Evolutionary conservation across 2,329 filamentous ascomycete genomes (phyloP), one percentile per base, ranked within the genome.

Genomic region (Bipolaris bicolor): DNA sequence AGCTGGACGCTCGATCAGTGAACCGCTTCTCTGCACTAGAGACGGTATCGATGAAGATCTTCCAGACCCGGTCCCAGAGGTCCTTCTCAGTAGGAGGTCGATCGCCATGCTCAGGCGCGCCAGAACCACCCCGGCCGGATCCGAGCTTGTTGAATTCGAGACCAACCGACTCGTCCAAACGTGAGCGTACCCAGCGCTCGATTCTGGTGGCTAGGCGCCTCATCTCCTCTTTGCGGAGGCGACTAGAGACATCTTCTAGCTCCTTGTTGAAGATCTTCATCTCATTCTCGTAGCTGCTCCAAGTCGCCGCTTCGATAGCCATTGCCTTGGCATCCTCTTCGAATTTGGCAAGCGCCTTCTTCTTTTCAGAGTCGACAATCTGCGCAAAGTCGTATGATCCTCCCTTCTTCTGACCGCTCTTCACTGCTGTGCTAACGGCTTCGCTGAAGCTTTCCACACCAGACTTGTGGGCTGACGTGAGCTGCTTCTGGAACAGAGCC

Each of bases 61-160:
- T 86, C 95, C 95, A 99, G 70, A 99, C 90, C 37, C 94, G 88
- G 74, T 99, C 95, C 95, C 96, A 99, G 15, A 99, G 87, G 53
- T 92, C 90, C 74, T 90, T 92, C 76, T 98, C 94, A 0, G 84
- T 80, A 0, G 82, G 71, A 1, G 89, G 70, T 76, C 89, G 91
- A 56, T 92, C 89, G 1, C 89, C 90, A 4, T 83, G 82, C 69
- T 93, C 92, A 0, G 92, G 90, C 0, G 91, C 92, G 51, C 91
- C 92, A 49, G 87, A 86, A 7, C 92, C 93, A 52, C 87, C 91
- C 69, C 93, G 87, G 13, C 93, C 93, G 34, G 92, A 95, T 3
- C 94, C 94, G 47, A 98, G 86, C 74, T 93, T 95, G 80, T 97
- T 98, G 83, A 99, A 98, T 73, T 98, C 93, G 16, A 98, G 80